Conservation (phyloP, 2,329 filamentous ascomycete genomes). For the Cladophialophora exuberans region DNA sequence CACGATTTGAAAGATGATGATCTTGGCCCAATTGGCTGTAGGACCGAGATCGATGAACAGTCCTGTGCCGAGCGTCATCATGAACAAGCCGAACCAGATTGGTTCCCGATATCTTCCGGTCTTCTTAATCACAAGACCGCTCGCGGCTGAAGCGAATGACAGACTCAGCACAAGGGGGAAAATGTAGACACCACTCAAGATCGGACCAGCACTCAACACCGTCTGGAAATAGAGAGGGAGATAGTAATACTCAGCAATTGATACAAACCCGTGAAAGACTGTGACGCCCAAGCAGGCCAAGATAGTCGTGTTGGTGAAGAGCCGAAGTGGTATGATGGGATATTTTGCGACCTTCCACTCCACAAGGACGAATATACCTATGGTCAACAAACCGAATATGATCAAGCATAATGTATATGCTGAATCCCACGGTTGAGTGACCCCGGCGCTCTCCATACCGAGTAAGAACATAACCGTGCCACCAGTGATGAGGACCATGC, state of each 20-base stretch:
- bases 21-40: slow-evolving; percentile 55
- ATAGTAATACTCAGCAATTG: slow-evolving; percentile 56
- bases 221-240: slow-evolving; percentile 83
- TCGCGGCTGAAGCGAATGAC: slow-evolving; percentile 62
- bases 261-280: slow-evolving; percentile 5
- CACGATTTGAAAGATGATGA: slow-evolving; percentile 59
- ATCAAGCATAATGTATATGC: slow-evolving; percentile 75
- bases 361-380: slow-evolving; percentile 67
- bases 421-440: slow-evolving; percentile 72
- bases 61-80: slow-evolving; percentile 67
- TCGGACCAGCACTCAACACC: slow-evolving; percentile 67
- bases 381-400: slow-evolving; percentile 68
- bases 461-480: slow-evolving; percentile 84
- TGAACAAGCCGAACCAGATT: slow-evolving; percentile 54
- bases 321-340: slow-evolving; percentile 68
- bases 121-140: slow-evolving; percentile 71
- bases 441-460: slow-evolving; percentile 76
- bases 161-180: slow-evolving; percentile 70
- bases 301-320: slow-evolving; percentile 62
- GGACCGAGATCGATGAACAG: slow-evolving; percentile 61
- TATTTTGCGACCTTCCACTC: slow-evolving; percentile 51
- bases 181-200: slow-evolving; percentile 73
- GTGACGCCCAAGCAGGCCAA: slow-evolving; percentile 63
- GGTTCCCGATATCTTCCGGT: slow-evolving; percentile 64
- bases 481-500: slow-evolving; percentile 66